Base-by-base conservation (phyloP, 1,284 basidiomycete genomes). In the Cryptococcus wingfieldii region DNA sequence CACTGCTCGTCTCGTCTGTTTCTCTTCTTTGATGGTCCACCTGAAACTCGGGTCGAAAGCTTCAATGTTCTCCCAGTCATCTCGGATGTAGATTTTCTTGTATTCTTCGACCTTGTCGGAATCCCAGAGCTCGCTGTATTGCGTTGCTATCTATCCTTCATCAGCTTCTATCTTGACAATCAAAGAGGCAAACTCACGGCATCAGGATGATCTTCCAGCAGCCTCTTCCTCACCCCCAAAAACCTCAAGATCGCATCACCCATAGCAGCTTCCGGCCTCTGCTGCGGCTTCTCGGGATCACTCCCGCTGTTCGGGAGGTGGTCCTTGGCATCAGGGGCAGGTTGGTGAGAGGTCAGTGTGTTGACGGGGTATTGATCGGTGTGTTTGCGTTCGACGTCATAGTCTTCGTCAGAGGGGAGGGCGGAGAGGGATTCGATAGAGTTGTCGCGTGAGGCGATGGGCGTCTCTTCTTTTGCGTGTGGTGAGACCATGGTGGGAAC, bases 21-120 rank as follows among this genome's bases (percentile, higher is more conserved):
- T 77, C 70, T 88, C 86, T 66, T 89, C 86, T 38, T 80, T 69
- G 65, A 80, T 80, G 0, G 86, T 87, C 87, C 87, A 89, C 5
- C 86, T 80, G 27, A 83, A 84, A 16, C 77, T 71, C 0, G 83
- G 81, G 65, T 88, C 83, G 61, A 88, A 87, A 10, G 61, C 60
- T 8, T 56, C 59, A 34, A 58, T 51, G 38, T 68, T 69, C 57
- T 66, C 56, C 56, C 55, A 62, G 13, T 55, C 41, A 14, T 34
- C 34, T 31, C 42, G 16, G 41, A 60, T 56, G 18, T 53, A 54
- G 6, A 42, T 37, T 19, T 45, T 50, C 25, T 51, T 47, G 52
- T 57, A 54, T 23, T 64, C 56, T 45, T 80, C 67, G 1, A 78
- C 77, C 7, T 62, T 54, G 6, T 64, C 62, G 3, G 83, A 55